Evolutionary conservation across 2,329 filamentous ascomycete species (phyloP).

Genomic region (Colletotrichum sp.): DNA sequence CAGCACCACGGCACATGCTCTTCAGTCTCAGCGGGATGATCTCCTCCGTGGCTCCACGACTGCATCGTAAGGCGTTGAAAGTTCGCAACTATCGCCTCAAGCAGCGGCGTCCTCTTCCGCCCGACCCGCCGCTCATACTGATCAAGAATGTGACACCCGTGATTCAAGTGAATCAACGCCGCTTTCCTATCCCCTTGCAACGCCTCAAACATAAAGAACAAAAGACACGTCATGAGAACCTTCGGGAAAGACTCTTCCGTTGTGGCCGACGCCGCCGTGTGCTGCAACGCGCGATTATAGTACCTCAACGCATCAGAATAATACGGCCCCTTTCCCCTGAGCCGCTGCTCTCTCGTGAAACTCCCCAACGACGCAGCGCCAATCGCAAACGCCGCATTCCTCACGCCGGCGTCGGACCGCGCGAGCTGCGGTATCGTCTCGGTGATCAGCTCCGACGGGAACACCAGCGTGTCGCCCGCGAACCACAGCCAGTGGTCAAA

Average conservation of each 20-base stretch:
- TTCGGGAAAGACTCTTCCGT: neutral
- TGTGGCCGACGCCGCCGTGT: neutral
- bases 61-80: slow-evolving; percentile 15
- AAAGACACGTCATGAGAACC: slow-evolving; percentile 38
- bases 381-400: slow-evolving; percentile 45
- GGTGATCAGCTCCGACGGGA: slow-evolving; percentile 11
- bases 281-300: slow-evolving; percentile 5
- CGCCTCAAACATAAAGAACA: slow-evolving; percentile 46
- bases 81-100: neutral
- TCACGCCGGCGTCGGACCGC: slow-evolving; percentile 26
- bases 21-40: neutral
- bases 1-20: slow-evolving; percentile 8
- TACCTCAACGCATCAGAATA: neutral
- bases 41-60: slow-evolving; percentile 13
- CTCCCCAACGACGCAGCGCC: slow-evolving; percentile 29
- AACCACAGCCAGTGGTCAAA: slow-evolving; percentile 13
- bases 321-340: neutral
- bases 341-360: neutral
- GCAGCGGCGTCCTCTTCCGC: neutral
- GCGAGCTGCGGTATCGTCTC: slow-evolving; percentile 23
- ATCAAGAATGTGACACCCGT: slow-evolving; percentile 27
- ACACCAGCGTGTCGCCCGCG: neutral
- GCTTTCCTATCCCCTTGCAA: slow-evolving; percentile 43
- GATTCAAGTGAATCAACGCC: slow-evolving; percentile 42
- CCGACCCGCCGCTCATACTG: neutral